Evolutionary conservation across 202 grass and related monocot genomes (phyloP).

Genomic region (Musa balbisiana): DNA sequence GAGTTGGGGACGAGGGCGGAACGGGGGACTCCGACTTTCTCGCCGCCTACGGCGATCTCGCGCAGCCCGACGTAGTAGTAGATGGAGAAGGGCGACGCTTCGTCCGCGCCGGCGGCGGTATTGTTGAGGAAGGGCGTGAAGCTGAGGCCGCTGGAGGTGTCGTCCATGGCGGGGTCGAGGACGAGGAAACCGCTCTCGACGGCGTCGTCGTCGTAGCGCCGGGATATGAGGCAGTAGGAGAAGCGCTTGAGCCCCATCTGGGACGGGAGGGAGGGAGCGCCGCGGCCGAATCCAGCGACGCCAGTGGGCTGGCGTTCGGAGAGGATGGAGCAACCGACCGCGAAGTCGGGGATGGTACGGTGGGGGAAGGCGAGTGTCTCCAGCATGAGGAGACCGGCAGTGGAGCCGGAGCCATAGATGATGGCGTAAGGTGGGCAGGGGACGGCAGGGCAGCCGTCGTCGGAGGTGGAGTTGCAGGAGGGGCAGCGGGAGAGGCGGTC

Average conservation of each 20-base stretch:
- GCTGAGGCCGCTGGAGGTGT: background rate
- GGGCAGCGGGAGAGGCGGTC: conserved; percentile 21
- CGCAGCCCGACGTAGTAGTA: conserved; percentile 71
- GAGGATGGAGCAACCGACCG: conserved; percentile 59
- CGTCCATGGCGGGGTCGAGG: conserved; percentile 27
- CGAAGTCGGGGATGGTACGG: conserved; percentile 24
- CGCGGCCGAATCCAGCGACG: conserved; percentile 63
- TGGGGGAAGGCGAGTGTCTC: conserved; percentile 36
- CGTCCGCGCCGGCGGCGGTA: conserved; percentile 15
- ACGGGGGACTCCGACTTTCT: conserved; percentile 36
- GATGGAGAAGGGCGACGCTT: conserved; percentile 37
- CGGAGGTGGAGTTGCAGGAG: conserved; percentile 2
- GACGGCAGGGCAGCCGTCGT: background rate
- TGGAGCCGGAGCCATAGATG: conserved; percentile 77
- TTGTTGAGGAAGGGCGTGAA: conserved; percentile 28
- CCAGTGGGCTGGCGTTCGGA: conserved; percentile 70
- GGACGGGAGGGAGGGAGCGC: conserved; percentile 46
- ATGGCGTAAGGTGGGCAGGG: conserved; percentile 73
- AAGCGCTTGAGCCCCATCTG: conserved; percentile 50
- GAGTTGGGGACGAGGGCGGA: conserved; percentile 26
- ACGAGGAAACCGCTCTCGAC: conserved; percentile 52
- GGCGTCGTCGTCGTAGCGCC: conserved; percentile 61
- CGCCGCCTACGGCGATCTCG: conserved; percentile 40
- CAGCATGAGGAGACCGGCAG: conserved; percentile 22
- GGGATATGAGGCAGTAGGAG: conserved; percentile 84